Percentiles rank a stretch among this genome's conserved stretches.
phyloP scores from a whole-genome alignment of 2,329 filamentous ascomycete species.

The Samsoniella hepiali region DNA sequence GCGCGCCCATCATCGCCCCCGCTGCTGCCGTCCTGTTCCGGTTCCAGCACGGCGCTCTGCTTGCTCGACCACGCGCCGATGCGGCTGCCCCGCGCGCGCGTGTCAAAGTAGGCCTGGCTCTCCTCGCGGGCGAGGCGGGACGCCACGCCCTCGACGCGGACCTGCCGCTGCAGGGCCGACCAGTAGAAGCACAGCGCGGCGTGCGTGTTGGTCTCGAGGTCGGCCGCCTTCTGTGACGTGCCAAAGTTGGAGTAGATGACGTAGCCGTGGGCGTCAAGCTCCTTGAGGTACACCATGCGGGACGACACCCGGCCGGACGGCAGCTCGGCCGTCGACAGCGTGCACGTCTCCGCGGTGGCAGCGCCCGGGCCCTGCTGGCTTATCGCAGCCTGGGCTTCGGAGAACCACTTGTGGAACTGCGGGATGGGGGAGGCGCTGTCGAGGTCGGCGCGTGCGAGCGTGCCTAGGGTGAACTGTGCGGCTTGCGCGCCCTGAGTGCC shows the following conservation, averaged over 20 bases:
- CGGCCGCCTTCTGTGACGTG: slow-evolving; percentile 65
- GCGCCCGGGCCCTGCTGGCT: slow-evolving; percentile 42
- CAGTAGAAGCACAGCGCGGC: slow-evolving; percentile 89
- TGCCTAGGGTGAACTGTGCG: slow-evolving; percentile 67
- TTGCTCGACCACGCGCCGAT: slow-evolving; percentile 91
- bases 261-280: slow-evolving; percentile 77
- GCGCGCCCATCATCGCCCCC: slow-evolving; percentile 50
- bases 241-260: slow-evolving; percentile 93
- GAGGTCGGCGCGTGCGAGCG: slow-evolving; percentile 61
- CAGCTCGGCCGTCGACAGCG: slow-evolving; percentile 77
- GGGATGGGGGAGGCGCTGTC: slow-evolving; percentile 61
- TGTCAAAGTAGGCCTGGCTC: slow-evolving; percentile 66
- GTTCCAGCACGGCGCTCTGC: slow-evolving; percentile 74
- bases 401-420: slow-evolving; percentile 92
- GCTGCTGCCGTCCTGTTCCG: slow-evolving; percentile 23
- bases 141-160: slow-evolving; percentile 77
- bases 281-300: slow-evolving; percentile 91
- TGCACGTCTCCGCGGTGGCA: slow-evolving; percentile 79
- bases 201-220: slow-evolving; percentile 70
- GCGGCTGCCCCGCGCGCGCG: slow-evolving; percentile 71
- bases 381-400: slow-evolving; percentile 55
- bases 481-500: slow-evolving; percentile 58
- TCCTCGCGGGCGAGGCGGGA: slow-evolving; percentile 67
- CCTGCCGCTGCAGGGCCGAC: slow-evolving; percentile 81
- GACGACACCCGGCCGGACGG: slow-evolving; percentile 81